Evolutionary conservation across 2,329 filamentous ascomycete genomes (phyloP).

Genomic region (Cercospora brassicicola): DNA sequence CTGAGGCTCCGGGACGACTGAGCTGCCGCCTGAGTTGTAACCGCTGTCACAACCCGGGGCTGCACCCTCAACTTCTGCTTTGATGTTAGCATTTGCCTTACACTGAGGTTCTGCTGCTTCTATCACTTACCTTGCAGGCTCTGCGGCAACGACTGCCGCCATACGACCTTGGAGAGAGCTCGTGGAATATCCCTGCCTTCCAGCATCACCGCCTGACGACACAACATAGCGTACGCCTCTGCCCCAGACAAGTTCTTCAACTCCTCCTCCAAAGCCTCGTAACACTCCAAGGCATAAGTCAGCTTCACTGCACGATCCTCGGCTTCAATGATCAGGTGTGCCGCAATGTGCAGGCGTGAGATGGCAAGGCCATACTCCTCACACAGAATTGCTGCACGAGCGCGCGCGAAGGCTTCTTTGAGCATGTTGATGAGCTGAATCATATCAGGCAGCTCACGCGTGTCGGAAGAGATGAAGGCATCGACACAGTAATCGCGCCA

Average conservation of each 20-base stretch:
- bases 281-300: not conserved
- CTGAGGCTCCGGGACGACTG: not conserved
- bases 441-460: constrained; percentile 19
- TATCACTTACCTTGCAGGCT: constrained; percentile 11
- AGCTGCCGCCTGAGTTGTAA: constrained; percentile 4
- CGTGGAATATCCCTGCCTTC: not conserved
- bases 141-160: constrained; percentile 14
- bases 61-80: not conserved
- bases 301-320: not conserved
- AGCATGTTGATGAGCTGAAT: constrained; percentile 17
- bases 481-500: constrained; percentile 10
- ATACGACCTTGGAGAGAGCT: not conserved
- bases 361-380: constrained; percentile 10
- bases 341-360: constrained; percentile 1
- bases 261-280: not conserved
- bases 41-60: not conserved
- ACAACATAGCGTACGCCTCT: not conserved
- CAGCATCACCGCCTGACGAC: not conserved
- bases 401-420: constrained; percentile 10
- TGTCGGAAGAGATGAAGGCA: constrained; percentile 16
- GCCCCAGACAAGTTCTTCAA: not conserved
- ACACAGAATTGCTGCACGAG: constrained; percentile 15
- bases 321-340: constrained; percentile 3
- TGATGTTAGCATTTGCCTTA: not conserved
- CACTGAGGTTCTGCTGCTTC: not conserved